Percentiles rank a stretch among this genome's conserved stretches.
Evolutionary conservation across 768 basidiomycete species (phyloP).

Genomic region (Gyrodon lividus): DNA sequence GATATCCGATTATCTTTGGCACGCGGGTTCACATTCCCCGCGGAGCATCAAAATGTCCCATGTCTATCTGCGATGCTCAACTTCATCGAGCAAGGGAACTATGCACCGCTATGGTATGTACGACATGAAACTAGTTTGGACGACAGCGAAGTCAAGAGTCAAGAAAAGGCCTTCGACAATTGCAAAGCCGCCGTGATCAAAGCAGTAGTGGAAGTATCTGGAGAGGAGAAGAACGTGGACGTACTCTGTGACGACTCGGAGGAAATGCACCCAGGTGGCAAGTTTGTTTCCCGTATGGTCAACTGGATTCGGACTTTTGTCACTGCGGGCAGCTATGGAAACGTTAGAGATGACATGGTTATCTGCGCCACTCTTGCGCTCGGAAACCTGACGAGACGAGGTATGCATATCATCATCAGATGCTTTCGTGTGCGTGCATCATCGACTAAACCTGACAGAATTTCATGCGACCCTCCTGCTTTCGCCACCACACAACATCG

Average conservation of each 20-base stretch:
- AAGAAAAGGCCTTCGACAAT: constrained; percentile 71
- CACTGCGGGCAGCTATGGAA: constrained; percentile 31
- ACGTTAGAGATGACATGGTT: constrained; percentile 66
- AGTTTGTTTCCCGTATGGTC: constrained; percentile 71
- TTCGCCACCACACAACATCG: constrained; percentile 64
- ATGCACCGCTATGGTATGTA: constrained; percentile 63
- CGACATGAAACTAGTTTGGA: constrained; percentile 33
- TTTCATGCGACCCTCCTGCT: constrained; percentile 59
- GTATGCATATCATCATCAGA: constrained; percentile 37
- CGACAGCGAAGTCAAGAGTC: constrained; percentile 50
- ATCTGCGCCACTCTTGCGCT: constrained; percentile 83
- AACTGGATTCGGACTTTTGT: constrained; percentile 69
- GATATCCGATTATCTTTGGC: constrained; percentile 73
- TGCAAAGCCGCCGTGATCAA: constrained; percentile 88
- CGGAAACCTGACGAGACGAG: constrained; percentile 77
- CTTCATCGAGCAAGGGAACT: constrained; percentile 73
- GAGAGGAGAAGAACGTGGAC: constrained; percentile 76
- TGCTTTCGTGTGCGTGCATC: neutral
- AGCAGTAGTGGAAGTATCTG: constrained; percentile 80
- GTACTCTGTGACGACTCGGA: constrained; percentile 73
- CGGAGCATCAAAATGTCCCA: constrained; percentile 53
- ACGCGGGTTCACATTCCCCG: constrained; percentile 57
- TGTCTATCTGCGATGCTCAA: constrained; percentile 64
- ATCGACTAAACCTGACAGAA: constrained; percentile 39
- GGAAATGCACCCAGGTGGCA: constrained; percentile 57